Evolutionary conservation across 805 yeast species (phyloP), one percentile per base, ranked within the genome.

Genomic region (Scheffersomyces coipomensis): DNA sequence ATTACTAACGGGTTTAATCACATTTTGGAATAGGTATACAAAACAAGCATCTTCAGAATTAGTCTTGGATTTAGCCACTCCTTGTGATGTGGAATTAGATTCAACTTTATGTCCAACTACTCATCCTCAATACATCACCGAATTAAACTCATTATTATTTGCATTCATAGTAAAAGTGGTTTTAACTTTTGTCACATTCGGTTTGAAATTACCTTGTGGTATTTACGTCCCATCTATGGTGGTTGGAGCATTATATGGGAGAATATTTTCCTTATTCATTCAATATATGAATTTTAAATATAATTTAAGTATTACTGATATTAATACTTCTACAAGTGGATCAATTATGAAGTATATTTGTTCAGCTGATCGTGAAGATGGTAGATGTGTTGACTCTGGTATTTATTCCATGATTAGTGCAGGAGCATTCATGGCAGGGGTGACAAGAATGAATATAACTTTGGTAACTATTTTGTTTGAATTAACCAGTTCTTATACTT

Each of bases 191-290:
- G 55, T 78, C 11, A 76, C 83, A 0, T 76, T 77, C 55, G 85
- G 85, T 1, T 53, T 78, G 36, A 79, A 77, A 46, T 60, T 79
- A 2, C 85, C 85, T 1, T 70, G 78, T 33, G 85, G 85, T 4
- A 73, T 79, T 11, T 79, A 79, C 44, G 80, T 80, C 2, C 85
- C 85, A 4, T 73, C 81, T 1, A 79, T 79, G 85, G 79, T 76
- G 1, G 65, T 74, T 17, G 85, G 85, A 0, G 83, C 84, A 2
- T 55, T 80, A 21, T 78, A 75, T 58, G 84, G 84, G 2, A 52
- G 83, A 9, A 48, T 72, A 1, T 62, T 76, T 41, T 78, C 78
- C 1, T 64, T 73, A 56, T 24, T 52, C 3, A 49, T 76, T 13
- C 73, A 75, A 38, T 68, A 66, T 54, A 29, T 64, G 4, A 67